Evolutionary conservation across 2,329 filamentous ascomycete genomes (phyloP).

Genomic region (Cladobotryum mycophilum): DNA sequence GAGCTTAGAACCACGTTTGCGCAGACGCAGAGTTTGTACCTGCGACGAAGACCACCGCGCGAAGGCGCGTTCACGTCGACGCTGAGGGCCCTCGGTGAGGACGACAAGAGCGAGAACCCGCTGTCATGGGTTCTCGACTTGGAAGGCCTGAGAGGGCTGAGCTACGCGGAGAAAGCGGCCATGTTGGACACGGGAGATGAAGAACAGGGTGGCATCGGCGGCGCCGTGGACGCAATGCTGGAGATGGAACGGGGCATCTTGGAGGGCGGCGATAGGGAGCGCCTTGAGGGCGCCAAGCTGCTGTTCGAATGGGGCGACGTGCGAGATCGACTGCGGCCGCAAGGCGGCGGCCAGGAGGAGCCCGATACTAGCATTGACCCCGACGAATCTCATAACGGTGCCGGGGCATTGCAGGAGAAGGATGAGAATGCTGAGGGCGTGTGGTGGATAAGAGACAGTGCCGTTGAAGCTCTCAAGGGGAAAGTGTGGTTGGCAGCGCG

Average conservation of each 20-base stretch:
- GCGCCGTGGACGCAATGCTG: slow-evolving; percentile 63
- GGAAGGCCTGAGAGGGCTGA: slow-evolving; percentile 47
- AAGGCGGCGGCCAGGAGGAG: not conserved
- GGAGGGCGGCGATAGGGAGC: slow-evolving; percentile 33
- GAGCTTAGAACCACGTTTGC: slow-evolving; percentile 56
- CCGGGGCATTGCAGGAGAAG: slow-evolving; percentile 14
- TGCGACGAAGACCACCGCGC: slow-evolving; percentile 63
- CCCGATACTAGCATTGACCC: slow-evolving; percentile 23
- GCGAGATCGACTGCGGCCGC: slow-evolving; percentile 29
- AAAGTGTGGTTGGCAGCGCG: slow-evolving; percentile 46
- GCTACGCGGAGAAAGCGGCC: slow-evolving; percentile 59
- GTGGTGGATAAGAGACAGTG: slow-evolving; percentile 52
- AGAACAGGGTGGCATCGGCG: slow-evolving; percentile 41
- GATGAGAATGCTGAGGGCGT: slow-evolving; percentile 25
- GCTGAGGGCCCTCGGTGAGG: slow-evolving; percentile 60
- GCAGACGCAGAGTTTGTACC: slow-evolving; percentile 64
- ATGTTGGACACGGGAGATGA: slow-evolving; percentile 49
- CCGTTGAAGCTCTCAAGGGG: slow-evolving; percentile 50
- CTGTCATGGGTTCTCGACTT: slow-evolving; percentile 73
- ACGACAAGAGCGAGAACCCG: slow-evolving; percentile 32
- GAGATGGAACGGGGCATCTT: slow-evolving; percentile 50
- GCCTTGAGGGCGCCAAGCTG: slow-evolving; percentile 43
- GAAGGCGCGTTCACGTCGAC: slow-evolving; percentile 68
- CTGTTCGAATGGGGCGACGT: slow-evolving; percentile 52
- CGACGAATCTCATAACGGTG: slow-evolving; percentile 18